Base-by-base conservation (phyloP, 495 filamentous ascomycete genomes). In the Umbilicaria muhlenbergii region DNA sequence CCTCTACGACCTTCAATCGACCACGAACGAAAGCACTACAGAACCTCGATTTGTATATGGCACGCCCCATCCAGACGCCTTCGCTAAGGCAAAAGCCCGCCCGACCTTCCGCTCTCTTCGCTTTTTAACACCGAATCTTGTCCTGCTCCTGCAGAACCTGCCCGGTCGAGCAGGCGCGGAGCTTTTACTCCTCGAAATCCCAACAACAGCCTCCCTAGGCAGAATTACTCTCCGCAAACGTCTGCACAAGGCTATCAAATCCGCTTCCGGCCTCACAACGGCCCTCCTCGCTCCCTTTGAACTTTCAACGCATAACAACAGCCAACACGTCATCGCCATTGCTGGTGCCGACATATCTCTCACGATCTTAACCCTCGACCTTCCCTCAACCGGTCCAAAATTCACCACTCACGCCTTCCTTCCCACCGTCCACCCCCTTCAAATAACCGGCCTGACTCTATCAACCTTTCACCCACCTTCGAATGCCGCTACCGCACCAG, bases 401-500 rank as follows among this genome's bases (percentile, higher is more conserved):
- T 69, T 92, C 50, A 65, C 64, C 42, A 60, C 67, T 0, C 80
- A 85, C 57, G 66, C 72, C 12, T 76, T 73, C 28, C 62, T 91
- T 43, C 74, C 71, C 42, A 65, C 78, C 16, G 87, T 86, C 13
- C 91, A 95, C 57, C 75, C 82, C 1, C 73, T 81, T 38, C 79
- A 85, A 47, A 92, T 95, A 58, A 95, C 89, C 4, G 81, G 79
- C 48, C 66, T 94, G 39, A 68, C 71, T 44, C 89, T 94, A 58
- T 89, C 88, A 5, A 68, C 70, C 21, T 83, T 84, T 57, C 60
- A 56, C 24, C 67, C 78, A 4, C 80, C 80, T 0, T 45, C 68
- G 38, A 65, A 65, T 34, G 62, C 67, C 10, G 58, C 64, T 44
- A 59, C 65, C 11, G 56, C 69, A 42, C 60, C 58, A 18, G 68